A percentile compares a stretch with the other conserved stretches of the same genome.
Evolutionary conservation across 2,329 filamentous ascomycete genomes (phyloP).

Genomic region (Cytospora mali): DNA sequence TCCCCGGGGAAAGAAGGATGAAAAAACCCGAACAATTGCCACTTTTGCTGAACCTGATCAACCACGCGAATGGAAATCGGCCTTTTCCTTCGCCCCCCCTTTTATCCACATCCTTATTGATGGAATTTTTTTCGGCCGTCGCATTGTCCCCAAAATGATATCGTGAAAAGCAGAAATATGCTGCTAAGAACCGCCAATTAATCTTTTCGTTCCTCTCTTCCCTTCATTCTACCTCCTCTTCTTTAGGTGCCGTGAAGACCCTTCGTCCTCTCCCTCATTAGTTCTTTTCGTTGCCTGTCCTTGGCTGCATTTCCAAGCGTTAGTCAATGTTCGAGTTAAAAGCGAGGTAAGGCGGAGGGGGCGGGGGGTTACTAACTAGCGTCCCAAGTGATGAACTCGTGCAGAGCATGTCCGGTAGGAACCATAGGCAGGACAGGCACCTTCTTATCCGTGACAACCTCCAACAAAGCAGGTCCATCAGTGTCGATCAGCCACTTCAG

Average conservation of each 20-base stretch:
- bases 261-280: constrained; percentile 66
- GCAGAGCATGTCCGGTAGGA: constrained; percentile 79
- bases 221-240: not conserved
- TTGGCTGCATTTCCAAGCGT: constrained; percentile 55
- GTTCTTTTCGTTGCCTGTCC: constrained; percentile 66
- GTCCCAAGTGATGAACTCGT: constrained; percentile 93
- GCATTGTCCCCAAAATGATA: not conserved
- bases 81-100: not conserved
- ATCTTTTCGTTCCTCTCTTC: not conserved
- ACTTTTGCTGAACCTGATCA: not conserved
- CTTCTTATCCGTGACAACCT: constrained; percentile 90
- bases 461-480: constrained; percentile 89
- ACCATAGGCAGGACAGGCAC: constrained; percentile 98
- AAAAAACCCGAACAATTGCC: constrained; percentile 9
- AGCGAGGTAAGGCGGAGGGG: constrained; percentile 23
- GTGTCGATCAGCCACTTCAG: constrained; percentile 87
- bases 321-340: constrained; percentile 34
- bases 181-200: not conserved
- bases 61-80: not conserved
- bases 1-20: not conserved
- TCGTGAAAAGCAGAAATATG: constrained; percentile 1
- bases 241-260: constrained; percentile 48
- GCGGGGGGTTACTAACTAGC: constrained; percentile 57
- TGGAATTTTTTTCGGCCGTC: not conserved
- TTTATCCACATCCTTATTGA: not conserved